Percentiles rank a stretch among this genome's conserved stretches.
phyloP scores from a whole-genome alignment of 164 flowering plant species.

The Aristolochia californica region DNA sequence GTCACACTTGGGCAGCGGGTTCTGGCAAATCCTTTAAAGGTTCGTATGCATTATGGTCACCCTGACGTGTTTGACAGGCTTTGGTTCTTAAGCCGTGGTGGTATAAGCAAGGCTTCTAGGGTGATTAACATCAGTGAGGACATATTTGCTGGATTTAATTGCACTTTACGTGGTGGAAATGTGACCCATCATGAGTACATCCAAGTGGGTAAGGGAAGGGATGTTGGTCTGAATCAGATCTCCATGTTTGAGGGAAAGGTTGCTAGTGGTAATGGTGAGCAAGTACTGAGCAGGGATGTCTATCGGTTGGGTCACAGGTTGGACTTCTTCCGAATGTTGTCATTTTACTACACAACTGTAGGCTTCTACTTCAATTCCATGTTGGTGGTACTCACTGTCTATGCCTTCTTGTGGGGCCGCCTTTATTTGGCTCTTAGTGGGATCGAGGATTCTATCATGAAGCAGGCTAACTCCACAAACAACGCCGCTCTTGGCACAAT shows the following conservation, averaged over 20 bases:
- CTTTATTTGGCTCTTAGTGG: slow-evolving; percentile 90
- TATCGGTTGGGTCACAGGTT: slow-evolving; percentile 86
- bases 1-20: slow-evolving; percentile 94
- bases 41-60: slow-evolving; percentile 95
- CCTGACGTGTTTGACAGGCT: slow-evolving; percentile 96
- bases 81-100: slow-evolving; percentile 86
- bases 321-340: slow-evolving; percentile 92
- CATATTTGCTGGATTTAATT: slow-evolving; percentile 93
- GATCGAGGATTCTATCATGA: slow-evolving; percentile 34
- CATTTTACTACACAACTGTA: slow-evolving; percentile 74
- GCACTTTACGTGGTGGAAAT: slow-evolving; percentile 89
- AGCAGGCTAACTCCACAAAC: slow-evolving; percentile 16
- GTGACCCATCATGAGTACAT: slow-evolving; percentile 97
- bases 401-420: slow-evolving; percentile 82
- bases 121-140: slow-evolving; percentile 95
- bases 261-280: slow-evolving; percentile 98
- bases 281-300: slow-evolving; percentile 78
- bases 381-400: slow-evolving; percentile 69
- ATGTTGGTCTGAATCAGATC: slow-evolving; percentile 92
- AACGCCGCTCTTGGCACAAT: slow-evolving; percentile 61
- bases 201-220: slow-evolving; percentile 95
- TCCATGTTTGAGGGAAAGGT: slow-evolving; percentile 97
- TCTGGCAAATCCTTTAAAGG: slow-evolving; percentile 83
- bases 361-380: slow-evolving; percentile 74
- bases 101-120: slow-evolving; percentile 88